A percentile compares a stretch with the other conserved stretches of the same genome.
phyloP scores from a whole-genome alignment of 345 rosid species.

The Lepidium aucheri region DNA sequence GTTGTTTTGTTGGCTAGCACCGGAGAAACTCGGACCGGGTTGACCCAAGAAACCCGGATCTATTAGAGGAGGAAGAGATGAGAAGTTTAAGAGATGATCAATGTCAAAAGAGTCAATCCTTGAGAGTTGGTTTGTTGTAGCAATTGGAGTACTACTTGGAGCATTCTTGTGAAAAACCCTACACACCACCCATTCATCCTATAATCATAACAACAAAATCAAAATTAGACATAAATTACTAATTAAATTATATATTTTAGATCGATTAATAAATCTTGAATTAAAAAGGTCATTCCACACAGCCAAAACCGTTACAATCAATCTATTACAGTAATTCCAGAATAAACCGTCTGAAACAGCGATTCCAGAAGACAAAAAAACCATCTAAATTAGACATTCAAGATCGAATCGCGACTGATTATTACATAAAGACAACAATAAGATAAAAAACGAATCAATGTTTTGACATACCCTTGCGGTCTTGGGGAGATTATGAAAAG shows the following conservation, averaged over 20 bases:
- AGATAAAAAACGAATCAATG: neutral
- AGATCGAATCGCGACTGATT: no score
- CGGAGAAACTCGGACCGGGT: conserved; percentile 20
- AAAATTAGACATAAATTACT: neutral
- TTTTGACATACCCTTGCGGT: conserved; percentile 48
- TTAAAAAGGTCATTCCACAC: neutral
- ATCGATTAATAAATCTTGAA: conserved; percentile 3
- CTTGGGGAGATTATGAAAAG: conserved; percentile 61
- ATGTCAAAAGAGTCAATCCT: conserved; percentile 37
- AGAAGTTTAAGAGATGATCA: conserved; percentile 35
- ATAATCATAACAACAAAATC: neutral
- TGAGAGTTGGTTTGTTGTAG: conserved; percentile 12
- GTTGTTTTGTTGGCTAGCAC: conserved; percentile 6
- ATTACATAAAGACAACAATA: no score
- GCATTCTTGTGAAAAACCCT: conserved; percentile 84
- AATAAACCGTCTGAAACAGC: no score
- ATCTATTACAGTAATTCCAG: no score
- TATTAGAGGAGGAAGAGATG: conserved; percentile 21
- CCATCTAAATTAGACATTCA: no score
- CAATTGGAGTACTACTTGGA: conserved; percentile 2
- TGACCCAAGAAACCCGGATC: conserved; percentile 22
- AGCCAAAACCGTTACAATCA: no score
- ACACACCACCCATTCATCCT: conserved; percentile 97
- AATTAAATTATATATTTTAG: neutral
- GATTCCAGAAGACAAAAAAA: no score